phyloP scores from a whole-genome alignment of 768 basidiomycete genomes.

The Rhizopogon sp. region DNA sequence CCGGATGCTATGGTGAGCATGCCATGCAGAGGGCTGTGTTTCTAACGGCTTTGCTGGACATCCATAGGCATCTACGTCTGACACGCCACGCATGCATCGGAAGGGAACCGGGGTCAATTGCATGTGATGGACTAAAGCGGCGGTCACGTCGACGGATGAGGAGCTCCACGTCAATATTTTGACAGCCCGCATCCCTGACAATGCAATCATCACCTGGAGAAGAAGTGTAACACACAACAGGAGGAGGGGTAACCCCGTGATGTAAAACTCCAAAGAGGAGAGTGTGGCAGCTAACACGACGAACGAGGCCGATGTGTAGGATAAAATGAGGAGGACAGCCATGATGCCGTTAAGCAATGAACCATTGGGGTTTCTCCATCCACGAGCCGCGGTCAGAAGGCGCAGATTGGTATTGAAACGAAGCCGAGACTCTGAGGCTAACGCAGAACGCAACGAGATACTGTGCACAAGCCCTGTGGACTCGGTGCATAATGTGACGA shows the following conservation, averaged over 20 bases:
- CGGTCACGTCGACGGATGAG: slow-evolving; percentile 24
- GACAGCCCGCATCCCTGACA: slow-evolving; percentile 14
- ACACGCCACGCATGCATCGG: slow-evolving; percentile 23
- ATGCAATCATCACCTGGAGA: slow-evolving; percentile 18
- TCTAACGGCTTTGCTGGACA: slow-evolving; percentile 11
- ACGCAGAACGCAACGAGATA: slow-evolving; percentile 20
- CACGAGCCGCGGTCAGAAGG: slow-evolving; percentile 16
- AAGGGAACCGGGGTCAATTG: slow-evolving; percentile 14
- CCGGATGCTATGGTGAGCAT: slow-evolving; percentile 15
- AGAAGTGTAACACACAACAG: slow-evolving; percentile 20
- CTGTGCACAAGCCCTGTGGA: slow-evolving; percentile 23
- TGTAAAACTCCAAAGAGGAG: not conserved
- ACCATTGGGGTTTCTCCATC: slow-evolving; percentile 19
- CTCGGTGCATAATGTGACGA: slow-evolving; percentile 24
- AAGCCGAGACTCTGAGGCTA: slow-evolving; percentile 20
- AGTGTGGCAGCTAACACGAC: slow-evolving; percentile 14
- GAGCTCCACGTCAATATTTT: slow-evolving; percentile 28
- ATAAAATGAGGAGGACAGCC: slow-evolving; percentile 23
- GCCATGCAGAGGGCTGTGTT: slow-evolving; percentile 23
- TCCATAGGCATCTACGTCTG: not conserved
- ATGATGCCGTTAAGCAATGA: slow-evolving; percentile 15
- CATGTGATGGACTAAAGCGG: slow-evolving; percentile 24
- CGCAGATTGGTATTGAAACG: slow-evolving; percentile 26
- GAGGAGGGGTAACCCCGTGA: slow-evolving; percentile 22
- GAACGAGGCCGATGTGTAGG: slow-evolving; percentile 23